A percentile compares a stretch with the other conserved stretches of the same genome.
These are phyloP conservation scores for Malassezia pachydermatis DNA, from an alignment of 1,284 basidiomycete genomes.

Conservation along the genomic window DNA sequence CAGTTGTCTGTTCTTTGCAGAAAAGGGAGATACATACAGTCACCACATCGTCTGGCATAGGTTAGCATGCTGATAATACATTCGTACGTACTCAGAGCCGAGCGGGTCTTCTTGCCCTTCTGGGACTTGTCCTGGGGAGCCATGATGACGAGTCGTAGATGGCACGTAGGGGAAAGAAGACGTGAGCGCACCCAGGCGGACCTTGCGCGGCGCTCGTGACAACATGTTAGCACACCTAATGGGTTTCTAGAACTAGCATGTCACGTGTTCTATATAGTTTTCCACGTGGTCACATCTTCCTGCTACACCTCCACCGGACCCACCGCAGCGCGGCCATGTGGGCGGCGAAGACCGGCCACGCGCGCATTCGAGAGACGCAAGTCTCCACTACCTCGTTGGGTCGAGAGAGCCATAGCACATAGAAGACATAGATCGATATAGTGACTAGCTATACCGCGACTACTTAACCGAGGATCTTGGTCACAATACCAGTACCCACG, in stretches of 20 bases:
- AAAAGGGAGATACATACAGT: slow-evolving; percentile 20
- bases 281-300: neutral
- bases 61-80: neutral
- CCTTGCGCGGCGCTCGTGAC: neutral
- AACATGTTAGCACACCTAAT: neutral
- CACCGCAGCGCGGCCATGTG: no score
- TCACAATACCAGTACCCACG: slow-evolving; percentile 46
- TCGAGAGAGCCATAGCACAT: neutral
- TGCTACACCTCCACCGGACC: no score
- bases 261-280: slow-evolving; percentile 20
- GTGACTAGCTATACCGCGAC: no score
- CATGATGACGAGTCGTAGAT: slow-evolving; percentile 20
- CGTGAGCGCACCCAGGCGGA: neutral
- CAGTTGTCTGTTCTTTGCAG: neutral
- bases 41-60: slow-evolving; percentile 26
- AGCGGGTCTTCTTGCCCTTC: slow-evolving; percentile 47
- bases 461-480: slow-evolving; percentile 34
- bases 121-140: slow-evolving; percentile 40
- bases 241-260: neutral
- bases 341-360: no score
- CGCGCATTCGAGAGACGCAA: no score
- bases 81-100: slow-evolving; percentile 33
- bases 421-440: neutral
- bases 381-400: neutral
- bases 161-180: slow-evolving; percentile 11